These are phyloP conservation scores for Fusarium fujikuroi DNA, from an alignment of 2,329 filamentous ascomycete species.

Conservation along the genomic window DNA sequence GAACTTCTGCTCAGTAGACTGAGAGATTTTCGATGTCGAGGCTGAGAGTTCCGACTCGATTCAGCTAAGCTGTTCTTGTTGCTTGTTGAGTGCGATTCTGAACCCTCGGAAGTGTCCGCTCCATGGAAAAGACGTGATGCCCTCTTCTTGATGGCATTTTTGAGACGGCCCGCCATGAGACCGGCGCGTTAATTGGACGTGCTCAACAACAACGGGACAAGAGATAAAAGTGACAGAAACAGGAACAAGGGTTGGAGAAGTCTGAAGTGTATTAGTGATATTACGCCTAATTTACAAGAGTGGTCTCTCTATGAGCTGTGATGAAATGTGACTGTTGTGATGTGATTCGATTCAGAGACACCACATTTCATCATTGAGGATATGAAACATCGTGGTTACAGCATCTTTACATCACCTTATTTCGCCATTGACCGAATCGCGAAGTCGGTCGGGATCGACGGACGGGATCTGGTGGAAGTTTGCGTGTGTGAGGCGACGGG, in stretches of 20 bases:
- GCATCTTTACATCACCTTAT: slow-evolving; percentile 11
- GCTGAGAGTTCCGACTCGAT: background rate
- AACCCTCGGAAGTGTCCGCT: background rate
- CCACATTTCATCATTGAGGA: slow-evolving; percentile 5
- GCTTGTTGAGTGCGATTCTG: background rate
- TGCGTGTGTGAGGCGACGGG: slow-evolving; percentile 4
- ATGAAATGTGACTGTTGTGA: background rate
- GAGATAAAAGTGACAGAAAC: background rate
- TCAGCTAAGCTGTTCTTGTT: slow-evolving; percentile 6
- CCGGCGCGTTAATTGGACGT: background rate
- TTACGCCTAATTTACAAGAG: background rate
- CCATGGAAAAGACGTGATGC: slow-evolving; percentile 29
- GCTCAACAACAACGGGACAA: background rate
- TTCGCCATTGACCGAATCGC: background rate
- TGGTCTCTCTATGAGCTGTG: background rate
- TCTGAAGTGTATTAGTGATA: slow-evolving; percentile 12
- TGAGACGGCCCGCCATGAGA: slow-evolving; percentile 31
- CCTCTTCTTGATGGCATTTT: slow-evolving; percentile 33
- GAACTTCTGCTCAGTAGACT: slow-evolving; percentile 18
- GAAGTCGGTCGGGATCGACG: slow-evolving; percentile 26
- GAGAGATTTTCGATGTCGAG: slow-evolving; percentile 19
- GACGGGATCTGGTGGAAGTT: slow-evolving; percentile 26
- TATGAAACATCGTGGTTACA: background rate
- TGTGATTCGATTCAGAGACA: background rate
- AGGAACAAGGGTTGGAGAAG: background rate